phyloP scores from a whole-genome alignment of 2,329 filamentous ascomycete species.

The Alternaria atra region DNA sequence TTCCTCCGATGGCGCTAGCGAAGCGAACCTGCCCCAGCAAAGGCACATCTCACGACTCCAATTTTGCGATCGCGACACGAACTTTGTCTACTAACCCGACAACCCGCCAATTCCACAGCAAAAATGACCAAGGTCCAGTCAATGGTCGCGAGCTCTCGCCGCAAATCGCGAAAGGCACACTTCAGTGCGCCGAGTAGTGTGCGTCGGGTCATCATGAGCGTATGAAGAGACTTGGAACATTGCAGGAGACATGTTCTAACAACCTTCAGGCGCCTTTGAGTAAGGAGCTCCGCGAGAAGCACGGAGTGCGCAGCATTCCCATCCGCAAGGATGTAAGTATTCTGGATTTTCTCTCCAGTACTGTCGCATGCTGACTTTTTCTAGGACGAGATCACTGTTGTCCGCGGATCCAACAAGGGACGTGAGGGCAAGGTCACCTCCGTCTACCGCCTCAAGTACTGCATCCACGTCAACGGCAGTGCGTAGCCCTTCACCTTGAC shows the following conservation, averaged over 20 bases:
- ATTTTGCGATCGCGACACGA: constrained; percentile 30
- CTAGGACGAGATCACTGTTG: constrained; percentile 83
- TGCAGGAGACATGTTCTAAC: constrained; percentile 43
- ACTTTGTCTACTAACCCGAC: constrained; percentile 42
- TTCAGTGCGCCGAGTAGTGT: constrained; percentile 94
- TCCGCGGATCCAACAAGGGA: constrained; percentile 94
- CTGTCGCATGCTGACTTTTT: constrained; percentile 38
- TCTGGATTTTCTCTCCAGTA: constrained; percentile 1
- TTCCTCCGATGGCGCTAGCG: constrained; percentile 20
- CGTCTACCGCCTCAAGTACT: constrained; percentile 84
- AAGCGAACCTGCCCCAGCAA: constrained; percentile 21
- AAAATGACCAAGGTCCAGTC: constrained; percentile 77
- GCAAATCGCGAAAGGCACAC: constrained; percentile 99
- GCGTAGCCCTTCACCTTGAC: constrained; percentile 25
- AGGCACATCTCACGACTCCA: constrained; percentile 23
- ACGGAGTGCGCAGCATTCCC: constrained; percentile 92
- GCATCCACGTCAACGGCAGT: constrained; percentile 91
- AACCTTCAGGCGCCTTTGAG: constrained; percentile 51
- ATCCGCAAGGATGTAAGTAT: constrained; percentile 81
- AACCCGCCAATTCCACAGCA: constrained; percentile 50
- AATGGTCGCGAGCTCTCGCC: constrained; percentile 78
- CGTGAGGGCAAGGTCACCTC: constrained; percentile 98
- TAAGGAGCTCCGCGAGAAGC: constrained; percentile 96
- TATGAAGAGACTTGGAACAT: constrained; percentile 72
- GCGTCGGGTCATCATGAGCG: constrained; percentile 89